Evolutionary conservation across 805 yeast genomes (phyloP), one percentile per base, ranked within the genome.

Genomic region (Debaryomyces maramus): DNA sequence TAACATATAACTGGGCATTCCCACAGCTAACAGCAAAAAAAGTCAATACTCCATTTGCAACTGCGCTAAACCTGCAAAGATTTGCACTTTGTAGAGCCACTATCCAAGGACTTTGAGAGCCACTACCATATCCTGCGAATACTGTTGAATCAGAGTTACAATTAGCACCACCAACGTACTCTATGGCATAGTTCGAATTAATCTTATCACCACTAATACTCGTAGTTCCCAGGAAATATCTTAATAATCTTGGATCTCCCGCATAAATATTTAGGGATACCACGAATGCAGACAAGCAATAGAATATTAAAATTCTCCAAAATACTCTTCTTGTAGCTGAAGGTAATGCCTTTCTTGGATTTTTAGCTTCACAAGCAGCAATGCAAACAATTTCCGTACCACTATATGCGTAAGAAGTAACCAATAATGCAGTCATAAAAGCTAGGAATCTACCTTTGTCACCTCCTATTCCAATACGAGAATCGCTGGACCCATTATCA

Each of bases 291-390:
- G 88, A 77, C 14, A 86, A 56, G 33, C 85, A 59, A 58, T 86
- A 87, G 47, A 85, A 75, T 0, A 83, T 56, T 4, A 83, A 51
- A 26, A 87, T 77, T 51, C 90, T 68, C 73, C 85, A 83, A 55
- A 85, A 85, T 2, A 85, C 87, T 50, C 84, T 71, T 49, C 73
- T 80, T 2, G 90, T 85, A 1, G 93, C 91, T 8, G 81, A 73
- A 1, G 95, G 95, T 13, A 87, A 68, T 0, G 91, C 81, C 45
- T 73, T 78, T 47, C 93, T 69, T 4, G 96, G 95, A 48, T 85
- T 82, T 44, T 82, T 70, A n/a, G 90, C 85, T 58, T 87, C 96
- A 58, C 90, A 86, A 5, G 91, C 88, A 2, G 93, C 91, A 39
- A 86, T 78, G 47, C 86, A 80, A 9, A 88, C 90, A 57, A 83